Conservation (phyloP, 2,329 filamentous ascomycete genomes). For the Ophiobolus disseminans region DNA sequence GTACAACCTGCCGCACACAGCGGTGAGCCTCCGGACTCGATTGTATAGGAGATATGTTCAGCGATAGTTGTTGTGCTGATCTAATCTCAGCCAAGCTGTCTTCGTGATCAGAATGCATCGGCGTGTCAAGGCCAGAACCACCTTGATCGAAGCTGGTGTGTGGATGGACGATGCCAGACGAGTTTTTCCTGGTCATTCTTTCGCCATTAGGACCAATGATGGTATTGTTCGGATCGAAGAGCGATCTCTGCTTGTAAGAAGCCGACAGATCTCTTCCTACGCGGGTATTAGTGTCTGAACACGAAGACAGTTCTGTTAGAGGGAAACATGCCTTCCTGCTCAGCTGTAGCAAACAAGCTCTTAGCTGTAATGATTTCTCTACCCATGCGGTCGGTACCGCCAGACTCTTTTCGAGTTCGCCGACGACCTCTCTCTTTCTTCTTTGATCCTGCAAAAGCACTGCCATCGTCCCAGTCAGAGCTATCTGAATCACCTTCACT, state of each 20-base stretch:
- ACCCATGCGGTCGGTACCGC: conserved; percentile 45
- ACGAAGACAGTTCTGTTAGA: not conserved
- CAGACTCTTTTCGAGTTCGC: conserved; percentile 44
- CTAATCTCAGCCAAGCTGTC: conserved; percentile 84
- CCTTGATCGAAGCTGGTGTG: conserved; percentile 82
- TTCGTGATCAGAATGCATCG: conserved; percentile 84
- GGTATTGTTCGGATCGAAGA: conserved; percentile 72
- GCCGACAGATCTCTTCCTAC: conserved; percentile 59
- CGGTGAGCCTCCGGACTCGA: conserved; percentile 78
- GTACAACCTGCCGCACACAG: conserved; percentile 86
- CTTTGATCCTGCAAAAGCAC: conserved; percentile 31
- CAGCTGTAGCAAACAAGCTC: conserved; percentile 74
- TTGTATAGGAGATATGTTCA: conserved; percentile 81
- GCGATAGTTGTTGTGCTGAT: conserved; percentile 81
- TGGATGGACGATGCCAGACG: conserved; percentile 70
- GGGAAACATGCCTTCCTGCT: conserved; percentile 73
- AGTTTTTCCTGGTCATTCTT: conserved; percentile 60
- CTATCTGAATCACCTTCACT: conserved; percentile 68
- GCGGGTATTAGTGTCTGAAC: conserved; percentile 14
- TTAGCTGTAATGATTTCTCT: conserved; percentile 54
- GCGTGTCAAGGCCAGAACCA: conserved; percentile 64
- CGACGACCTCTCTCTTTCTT: conserved; percentile 50
- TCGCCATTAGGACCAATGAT: conserved; percentile 68
- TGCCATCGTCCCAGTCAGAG: conserved; percentile 71
- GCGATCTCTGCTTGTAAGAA: conserved; percentile 65